Evolutionary conservation across 1,284 basidiomycete species (phyloP).

Genomic region (Cryptococcus floricola): DNA sequence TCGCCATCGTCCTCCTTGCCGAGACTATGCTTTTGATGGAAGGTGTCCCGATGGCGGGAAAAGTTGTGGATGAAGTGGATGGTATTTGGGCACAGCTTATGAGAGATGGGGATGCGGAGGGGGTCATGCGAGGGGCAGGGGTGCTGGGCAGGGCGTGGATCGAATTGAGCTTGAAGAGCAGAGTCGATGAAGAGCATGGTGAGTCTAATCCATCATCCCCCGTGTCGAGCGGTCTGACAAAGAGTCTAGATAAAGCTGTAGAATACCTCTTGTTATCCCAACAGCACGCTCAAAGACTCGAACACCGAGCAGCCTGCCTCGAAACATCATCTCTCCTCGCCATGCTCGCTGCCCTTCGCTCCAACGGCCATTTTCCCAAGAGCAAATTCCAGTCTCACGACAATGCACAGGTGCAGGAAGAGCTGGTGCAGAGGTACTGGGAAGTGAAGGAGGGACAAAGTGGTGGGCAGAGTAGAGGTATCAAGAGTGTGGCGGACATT

Average conservation of each 20-base stretch:
- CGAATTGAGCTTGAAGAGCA: conserved; percentile 14
- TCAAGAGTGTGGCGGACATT: conserved; percentile 12
- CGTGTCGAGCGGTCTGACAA: not conserved
- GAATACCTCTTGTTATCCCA: conserved; percentile 13
- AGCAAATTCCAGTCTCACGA: not conserved
- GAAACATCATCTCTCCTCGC: conserved; percentile 12
- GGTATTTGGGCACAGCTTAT: conserved; percentile 23
- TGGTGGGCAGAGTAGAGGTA: not conserved
- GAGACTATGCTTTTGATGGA: conserved; percentile 38
- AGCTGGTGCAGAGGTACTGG: conserved; percentile 1
- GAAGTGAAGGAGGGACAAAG: not conserved
- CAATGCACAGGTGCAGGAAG: not conserved
- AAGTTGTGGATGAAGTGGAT: conserved; percentile 20
- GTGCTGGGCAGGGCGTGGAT: conserved; percentile 35
- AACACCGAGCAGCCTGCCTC: conserved; percentile 11
- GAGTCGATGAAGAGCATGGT: conserved; percentile 1
- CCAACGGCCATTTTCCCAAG: not conserved
- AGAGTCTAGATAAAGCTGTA: conserved; percentile 10
- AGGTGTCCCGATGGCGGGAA: conserved; percentile 21
- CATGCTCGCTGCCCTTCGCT: conserved; percentile 11
- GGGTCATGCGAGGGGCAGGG: conserved; percentile 22
- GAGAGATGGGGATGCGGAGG: conserved; percentile 20
- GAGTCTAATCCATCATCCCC: not conserved
- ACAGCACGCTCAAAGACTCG: conserved; percentile 8
- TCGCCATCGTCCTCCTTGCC: conserved; percentile 29